Base-by-base conservation (phyloP, 495 filamentous ascomycete species). In the Penicillium cosmopolitanum region DNA sequence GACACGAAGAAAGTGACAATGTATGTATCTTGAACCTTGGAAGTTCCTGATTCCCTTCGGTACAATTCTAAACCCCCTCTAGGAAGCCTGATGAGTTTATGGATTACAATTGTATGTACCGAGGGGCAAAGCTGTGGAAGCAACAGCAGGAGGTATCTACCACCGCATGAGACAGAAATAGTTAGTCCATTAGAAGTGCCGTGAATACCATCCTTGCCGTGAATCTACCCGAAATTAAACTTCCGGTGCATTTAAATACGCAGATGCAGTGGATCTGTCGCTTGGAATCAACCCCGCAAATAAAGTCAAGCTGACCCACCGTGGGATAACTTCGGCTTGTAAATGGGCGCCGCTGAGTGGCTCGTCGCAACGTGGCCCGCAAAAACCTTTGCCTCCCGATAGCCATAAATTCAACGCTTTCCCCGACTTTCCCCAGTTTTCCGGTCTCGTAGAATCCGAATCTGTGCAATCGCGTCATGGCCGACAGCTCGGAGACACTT, bases 51-150 rank as follows among this genome's bases (percentile, higher is more conserved):
- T 31, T 13, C n/a, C 9, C 8, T 0, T 44, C 18, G 4, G n/a
- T 5, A 44, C 16, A 23, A 10, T 16, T 40, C 12, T 44, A n/a
- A 38, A 3, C 4, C n/a, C 10, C 5, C 34, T 18, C 1, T 31
- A 63, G 64, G 61, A 75, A 65, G 46, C 71, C 74, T 1, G 70
- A 60, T 23, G 71, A 80, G 47, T 80, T 79, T 51, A 73, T 75
- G 71, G 72, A 78, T 21, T 80, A 73, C 58, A 80, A 78, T 56
- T 78, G 73, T 43, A 61, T 51, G 12, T 80, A 80, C 62, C 31
- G 52, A 4, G 75, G 76, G 7, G 75, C 73, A 7, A 48, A 61
- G 50, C 62, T 68, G 16, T 78, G 75, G 73, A 58, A 50, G 19
- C 28, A 57, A 5, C 34, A 58, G 23, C 18, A 55, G 36, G 34